Percentiles rank a stretch among this genome's conserved stretches.
phyloP scores from a whole-genome alignment of 768 basidiomycete genomes.

The Tricholoma flavovirens region DNA sequence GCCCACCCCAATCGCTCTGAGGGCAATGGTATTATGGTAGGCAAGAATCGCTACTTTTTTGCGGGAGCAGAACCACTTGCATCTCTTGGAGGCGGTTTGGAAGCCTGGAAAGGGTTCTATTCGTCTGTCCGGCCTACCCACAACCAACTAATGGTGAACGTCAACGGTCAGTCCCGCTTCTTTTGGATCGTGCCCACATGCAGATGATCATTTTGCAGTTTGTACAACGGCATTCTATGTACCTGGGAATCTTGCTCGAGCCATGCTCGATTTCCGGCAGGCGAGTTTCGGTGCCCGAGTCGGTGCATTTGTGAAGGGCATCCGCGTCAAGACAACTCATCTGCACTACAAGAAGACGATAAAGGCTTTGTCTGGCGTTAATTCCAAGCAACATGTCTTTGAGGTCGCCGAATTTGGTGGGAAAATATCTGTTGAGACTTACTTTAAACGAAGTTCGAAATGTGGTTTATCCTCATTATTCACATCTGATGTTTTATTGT shows the following conservation, averaged over 20 bases:
- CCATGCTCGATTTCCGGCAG: conserved; percentile 48
- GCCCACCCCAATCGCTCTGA: conserved; percentile 46
- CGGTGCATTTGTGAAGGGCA: conserved; percentile 57
- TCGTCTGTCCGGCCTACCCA: conserved; percentile 54
- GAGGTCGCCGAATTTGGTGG: conserved; percentile 50
- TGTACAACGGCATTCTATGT: conserved; percentile 59
- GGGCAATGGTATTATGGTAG: conserved; percentile 60
- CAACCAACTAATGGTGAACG: conserved; percentile 57
- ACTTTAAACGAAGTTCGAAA: conserved; percentile 59
- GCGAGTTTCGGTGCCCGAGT: conserved; percentile 56
- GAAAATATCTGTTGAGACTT: conserved; percentile 55
- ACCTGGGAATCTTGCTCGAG: conserved; percentile 58
- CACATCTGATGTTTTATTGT: conserved; percentile 1
- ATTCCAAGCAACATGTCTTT: conserved; percentile 47
- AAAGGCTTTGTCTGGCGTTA: conserved; percentile 45
- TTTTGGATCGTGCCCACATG: background rate
- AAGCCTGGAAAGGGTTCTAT: conserved; percentile 55
- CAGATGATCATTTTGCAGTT: conserved; percentile 22
- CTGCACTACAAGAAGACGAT: conserved; percentile 74
- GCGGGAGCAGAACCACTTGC: conserved; percentile 38
- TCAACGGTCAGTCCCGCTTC: conserved; percentile 43
- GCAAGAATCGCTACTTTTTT: conserved; percentile 66
- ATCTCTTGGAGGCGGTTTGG: conserved; percentile 47
- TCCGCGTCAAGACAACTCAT: conserved; percentile 63
- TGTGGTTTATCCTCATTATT: conserved; percentile 27